These are phyloP conservation scores for Vanrija humicola DNA, from an alignment of 1,284 basidiomycete species.

Conservation along the genomic window DNA sequence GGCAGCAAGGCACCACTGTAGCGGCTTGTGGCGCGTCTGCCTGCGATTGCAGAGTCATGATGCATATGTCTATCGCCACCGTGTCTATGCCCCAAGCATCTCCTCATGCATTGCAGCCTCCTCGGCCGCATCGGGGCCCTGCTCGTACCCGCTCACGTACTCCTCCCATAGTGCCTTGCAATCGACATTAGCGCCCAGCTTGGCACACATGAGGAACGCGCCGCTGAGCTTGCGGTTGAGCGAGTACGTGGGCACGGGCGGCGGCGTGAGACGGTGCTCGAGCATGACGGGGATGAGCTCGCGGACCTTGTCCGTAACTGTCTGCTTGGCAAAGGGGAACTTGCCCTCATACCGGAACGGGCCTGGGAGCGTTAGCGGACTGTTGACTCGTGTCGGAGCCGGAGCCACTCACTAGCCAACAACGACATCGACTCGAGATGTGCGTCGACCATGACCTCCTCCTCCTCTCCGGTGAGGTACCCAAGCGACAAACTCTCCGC, in stretches of 20 bases:
- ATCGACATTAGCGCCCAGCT: conserved; percentile 71
- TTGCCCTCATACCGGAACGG: conserved; percentile 38
- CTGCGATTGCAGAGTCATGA: background rate
- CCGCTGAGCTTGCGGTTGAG: conserved; percentile 93
- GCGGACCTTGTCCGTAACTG: conserved; percentile 47
- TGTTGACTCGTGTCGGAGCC: background rate
- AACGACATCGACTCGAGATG: conserved; percentile 81
- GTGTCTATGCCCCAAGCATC: background rate
- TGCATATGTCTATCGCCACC: background rate
- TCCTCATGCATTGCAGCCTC: background rate
- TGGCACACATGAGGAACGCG: conserved; percentile 83
- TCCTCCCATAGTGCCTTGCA: conserved; percentile 71
- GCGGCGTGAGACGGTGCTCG: conserved; percentile 79
- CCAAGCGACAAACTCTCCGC: conserved; percentile 74
- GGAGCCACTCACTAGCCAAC: conserved; percentile 28
- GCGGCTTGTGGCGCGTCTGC: background rate
- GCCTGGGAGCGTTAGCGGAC: conserved; percentile 2
- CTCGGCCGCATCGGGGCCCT: conserved; percentile 1
- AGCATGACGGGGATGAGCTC: conserved; percentile 88
- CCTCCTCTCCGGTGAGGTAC: conserved; percentile 87
- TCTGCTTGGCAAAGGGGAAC: conserved; percentile 46
- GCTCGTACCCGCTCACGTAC: conserved; percentile 1
- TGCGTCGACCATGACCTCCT: conserved; percentile 77
- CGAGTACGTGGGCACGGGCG: conserved; percentile 90
- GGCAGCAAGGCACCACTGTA: background rate